A percentile compares a stretch with the other conserved stretches of the same genome.
Evolutionary conservation across 2,329 filamentous ascomycete genomes (phyloP).

Genomic region (Verruconis gallopava): DNA sequence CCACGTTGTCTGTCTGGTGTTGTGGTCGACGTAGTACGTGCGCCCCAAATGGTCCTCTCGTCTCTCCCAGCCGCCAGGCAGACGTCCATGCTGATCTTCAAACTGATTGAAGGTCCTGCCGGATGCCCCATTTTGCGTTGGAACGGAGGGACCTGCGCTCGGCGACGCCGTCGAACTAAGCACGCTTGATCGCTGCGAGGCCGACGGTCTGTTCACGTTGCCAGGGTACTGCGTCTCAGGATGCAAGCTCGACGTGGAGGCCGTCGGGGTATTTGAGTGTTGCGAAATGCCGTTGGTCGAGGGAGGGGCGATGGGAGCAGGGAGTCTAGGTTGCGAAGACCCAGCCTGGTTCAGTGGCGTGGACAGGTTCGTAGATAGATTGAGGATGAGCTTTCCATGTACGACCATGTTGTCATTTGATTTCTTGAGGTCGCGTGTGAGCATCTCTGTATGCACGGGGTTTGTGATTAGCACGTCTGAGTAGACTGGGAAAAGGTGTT

Average conservation of each 20-base stretch:
- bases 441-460: constrained; percentile 86
- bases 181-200: constrained; percentile 11
- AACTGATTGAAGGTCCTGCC: constrained; percentile 68
- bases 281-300: constrained; percentile 25
- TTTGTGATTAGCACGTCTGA: background rate
- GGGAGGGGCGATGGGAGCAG: constrained; percentile 23
- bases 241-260: constrained; percentile 24
- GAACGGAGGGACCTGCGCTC: constrained; percentile 21
- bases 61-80: constrained; percentile 91
- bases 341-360: constrained; percentile 49
- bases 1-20: constrained; percentile 94
- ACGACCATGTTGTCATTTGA: constrained; percentile 97
- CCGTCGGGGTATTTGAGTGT: constrained; percentile 24
- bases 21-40: constrained; percentile 98
- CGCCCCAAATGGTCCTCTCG: constrained; percentile 88
- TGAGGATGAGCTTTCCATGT: constrained; percentile 93
- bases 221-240: constrained; percentile 20
- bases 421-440: constrained; percentile 92
- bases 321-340: constrained; percentile 22
- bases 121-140: constrained; percentile 15
- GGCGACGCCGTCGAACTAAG: background rate
- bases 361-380: constrained; percentile 80
- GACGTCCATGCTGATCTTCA: constrained; percentile 84
- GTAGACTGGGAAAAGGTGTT: background rate
- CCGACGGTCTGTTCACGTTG: constrained; percentile 15